These are phyloP conservation scores for Fusarium sublunatum DNA, from an alignment of 2,329 filamentous ascomycete species.

Conservation along the genomic window DNA sequence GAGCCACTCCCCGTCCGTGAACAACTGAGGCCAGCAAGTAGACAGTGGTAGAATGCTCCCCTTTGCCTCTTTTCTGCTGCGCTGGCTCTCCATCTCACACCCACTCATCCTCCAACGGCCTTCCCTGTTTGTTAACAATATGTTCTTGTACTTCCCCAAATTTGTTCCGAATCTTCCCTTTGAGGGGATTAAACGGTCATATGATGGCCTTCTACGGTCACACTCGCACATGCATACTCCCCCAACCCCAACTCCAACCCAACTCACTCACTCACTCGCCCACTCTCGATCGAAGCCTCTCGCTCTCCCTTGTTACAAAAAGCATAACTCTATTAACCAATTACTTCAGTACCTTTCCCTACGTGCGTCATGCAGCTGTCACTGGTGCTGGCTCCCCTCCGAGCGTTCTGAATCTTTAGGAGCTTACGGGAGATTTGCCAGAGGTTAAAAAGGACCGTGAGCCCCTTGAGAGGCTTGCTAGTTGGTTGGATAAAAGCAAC, in stretches of 20 bases:
- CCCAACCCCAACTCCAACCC: no score
- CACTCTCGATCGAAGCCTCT: slow-evolving; percentile 1
- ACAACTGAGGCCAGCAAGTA: slow-evolving; percentile 11
- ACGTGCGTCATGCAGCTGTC: slow-evolving; percentile 36
- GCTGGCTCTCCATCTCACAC: slow-evolving; percentile 28
- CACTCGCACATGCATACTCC: slow-evolving; percentile 36
- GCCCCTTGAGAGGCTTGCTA: slow-evolving; percentile 13
- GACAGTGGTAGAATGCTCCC: neutral
- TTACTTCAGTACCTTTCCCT: slow-evolving; percentile 15
- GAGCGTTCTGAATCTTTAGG: slow-evolving; percentile 25
- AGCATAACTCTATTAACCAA: slow-evolving; percentile 19
- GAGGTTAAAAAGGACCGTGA: slow-evolving; percentile 33
- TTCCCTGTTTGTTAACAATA: slow-evolving; percentile 10
- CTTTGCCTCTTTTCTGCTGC: slow-evolving; percentile 13
- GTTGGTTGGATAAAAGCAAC: slow-evolving; percentile 33
- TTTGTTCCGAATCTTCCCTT: slow-evolving; percentile 31
- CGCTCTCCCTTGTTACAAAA: slow-evolving; percentile 7
- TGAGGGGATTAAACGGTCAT: slow-evolving; percentile 32
- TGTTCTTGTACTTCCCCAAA: slow-evolving; percentile 30
- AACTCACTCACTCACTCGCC: slow-evolving; percentile 7
- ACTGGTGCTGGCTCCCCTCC: slow-evolving; percentile 18
- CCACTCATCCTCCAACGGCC: slow-evolving; percentile 20
- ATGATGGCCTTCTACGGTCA: slow-evolving; percentile 33
- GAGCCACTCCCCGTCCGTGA: slow-evolving; percentile 26
- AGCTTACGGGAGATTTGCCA: slow-evolving; percentile 8